Conservation (phyloP, 2,329 filamentous ascomycete species). For the Epichloe scottii region DNA sequence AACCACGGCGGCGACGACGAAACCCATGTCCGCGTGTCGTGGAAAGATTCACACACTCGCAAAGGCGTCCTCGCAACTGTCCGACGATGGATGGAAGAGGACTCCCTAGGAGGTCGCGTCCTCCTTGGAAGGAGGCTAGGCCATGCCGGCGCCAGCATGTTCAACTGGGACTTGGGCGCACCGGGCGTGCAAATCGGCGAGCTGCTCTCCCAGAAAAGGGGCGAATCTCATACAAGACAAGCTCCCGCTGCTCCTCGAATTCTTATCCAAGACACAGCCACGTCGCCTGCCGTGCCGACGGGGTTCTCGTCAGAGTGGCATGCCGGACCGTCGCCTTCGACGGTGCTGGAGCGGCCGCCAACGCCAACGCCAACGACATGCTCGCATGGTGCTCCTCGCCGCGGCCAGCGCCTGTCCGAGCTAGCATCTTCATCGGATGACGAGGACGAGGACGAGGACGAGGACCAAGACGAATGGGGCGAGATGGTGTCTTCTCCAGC, state of each 20-base stretch:
- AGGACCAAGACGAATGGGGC: constrained; percentile 47
- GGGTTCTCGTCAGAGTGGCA: background rate
- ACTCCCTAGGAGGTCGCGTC: constrained; percentile 41
- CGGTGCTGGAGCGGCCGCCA: background rate
- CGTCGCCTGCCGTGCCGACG: constrained; percentile 5
- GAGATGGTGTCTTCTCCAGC: constrained; percentile 39
- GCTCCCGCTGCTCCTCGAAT: constrained; percentile 9
- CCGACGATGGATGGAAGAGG: constrained; percentile 53
- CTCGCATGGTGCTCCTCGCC: background rate
- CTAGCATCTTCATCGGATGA: background rate
- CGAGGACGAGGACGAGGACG: constrained; percentile 10
- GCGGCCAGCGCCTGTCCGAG: background rate
- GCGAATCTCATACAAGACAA: constrained; percentile 7
- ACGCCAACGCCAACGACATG: background rate
- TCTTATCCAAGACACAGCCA: background rate
- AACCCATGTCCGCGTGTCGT: constrained; percentile 45
- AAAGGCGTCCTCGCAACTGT: constrained; percentile 44
- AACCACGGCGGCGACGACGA: constrained; percentile 41
- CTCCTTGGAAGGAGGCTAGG: constrained; percentile 24
- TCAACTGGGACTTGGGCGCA: constrained; percentile 47
- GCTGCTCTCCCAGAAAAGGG: constrained; percentile 17
- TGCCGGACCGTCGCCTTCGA: background rate
- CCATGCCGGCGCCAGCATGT: constrained; percentile 35
- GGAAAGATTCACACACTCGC: constrained; percentile 42
- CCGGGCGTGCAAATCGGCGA: constrained; percentile 35